Conservation (phyloP, 108 stramenopile species). For the Stephanodiscus minutulus region DNA sequence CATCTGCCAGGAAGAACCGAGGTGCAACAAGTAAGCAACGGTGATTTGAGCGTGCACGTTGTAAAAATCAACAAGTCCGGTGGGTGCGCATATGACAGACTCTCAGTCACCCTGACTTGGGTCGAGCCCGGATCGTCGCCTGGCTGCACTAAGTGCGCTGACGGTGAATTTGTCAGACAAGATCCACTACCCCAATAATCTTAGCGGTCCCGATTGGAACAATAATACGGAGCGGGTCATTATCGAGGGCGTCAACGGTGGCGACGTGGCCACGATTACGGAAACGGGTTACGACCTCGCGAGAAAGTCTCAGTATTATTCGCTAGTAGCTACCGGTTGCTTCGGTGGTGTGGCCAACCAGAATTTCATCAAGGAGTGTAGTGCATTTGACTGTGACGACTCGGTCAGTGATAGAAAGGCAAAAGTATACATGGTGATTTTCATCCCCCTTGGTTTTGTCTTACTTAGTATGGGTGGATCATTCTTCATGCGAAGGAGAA, state of each 20-base stretch:
- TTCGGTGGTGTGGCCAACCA: slow-evolving; percentile 17
- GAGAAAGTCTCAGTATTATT: background rate
- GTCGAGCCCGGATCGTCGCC: slow-evolving; percentile 16
- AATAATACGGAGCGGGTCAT: slow-evolving; percentile 26
- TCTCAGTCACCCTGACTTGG: slow-evolving; percentile 23
- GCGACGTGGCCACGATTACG: slow-evolving; percentile 15
- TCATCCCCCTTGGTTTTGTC: background rate
- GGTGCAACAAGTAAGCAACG: background rate
- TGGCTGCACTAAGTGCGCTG: slow-evolving; percentile 15
- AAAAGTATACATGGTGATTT: background rate
- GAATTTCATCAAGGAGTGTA: background rate
- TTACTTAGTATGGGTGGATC: background rate
- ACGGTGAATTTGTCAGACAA: background rate
- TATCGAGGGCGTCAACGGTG: slow-evolving; percentile 15
- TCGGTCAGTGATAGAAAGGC: background rate
- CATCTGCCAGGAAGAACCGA: slow-evolving; percentile 22
- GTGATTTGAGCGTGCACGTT: slow-evolving; percentile 1
- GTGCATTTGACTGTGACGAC: background rate
- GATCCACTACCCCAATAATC: slow-evolving; percentile 19
- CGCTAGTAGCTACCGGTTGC: slow-evolving; percentile 27
- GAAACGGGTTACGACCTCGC: slow-evolving; percentile 12
- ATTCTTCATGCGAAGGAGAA: background rate
- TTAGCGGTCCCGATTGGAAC: background rate
- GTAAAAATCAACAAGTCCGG: slow-evolving; percentile 21
- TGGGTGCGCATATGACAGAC: slow-evolving; percentile 10